Evolutionary conservation across 768 basidiomycete genomes (phyloP), one percentile per base, ranked within the genome.

Genomic region (Leccinum variicolor): DNA sequence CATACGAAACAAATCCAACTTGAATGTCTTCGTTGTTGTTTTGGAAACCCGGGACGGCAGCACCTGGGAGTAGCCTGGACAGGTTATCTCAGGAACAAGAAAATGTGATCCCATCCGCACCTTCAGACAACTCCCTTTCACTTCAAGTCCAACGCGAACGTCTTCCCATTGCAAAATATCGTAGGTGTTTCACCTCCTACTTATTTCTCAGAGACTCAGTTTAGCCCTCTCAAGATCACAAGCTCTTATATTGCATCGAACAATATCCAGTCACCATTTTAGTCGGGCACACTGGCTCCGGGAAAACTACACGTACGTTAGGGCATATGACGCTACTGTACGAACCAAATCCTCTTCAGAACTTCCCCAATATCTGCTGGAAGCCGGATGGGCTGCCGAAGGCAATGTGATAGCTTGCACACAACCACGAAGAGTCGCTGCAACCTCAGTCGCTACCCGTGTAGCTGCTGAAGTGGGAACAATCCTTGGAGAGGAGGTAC

Each of bases 201-300:
- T 6, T 23, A 52, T 48, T 28, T n/a, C 53, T 57, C 33, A 47
- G 6, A 47, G 21, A 21, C 21, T 41, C 19, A 33, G 33, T 41
- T 39, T 6, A 50, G 9, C 26, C 34, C 23, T 19, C 48, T 28
- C 69, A 95, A 31, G 93, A 85, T 52, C 81, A 92, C 47, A 87
- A 85, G 59, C 76, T 98, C 3, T 73, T 98, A 8, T 90, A 92
- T 66, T 86, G 87, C 57, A 74, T 98, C 25, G 96, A 98, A 74
- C 85, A 82, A 53, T 81, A 88, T 67, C 88, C 89, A 4, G 89
- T 94, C 9, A 80, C 87, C 2, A 92, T 98, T 51, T 86, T 98
- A 6, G 90, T 96, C 9, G 96, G 91, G 9, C 91, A 98, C 66
- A 98, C 97, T 0, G 97, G 97, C 3, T 97, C 92, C 57, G 97